Evolutionary conservation across 495 filamentous ascomycete genomes (phyloP), one percentile per base, ranked within the genome.

Genomic region (Tuber indicum): DNA sequence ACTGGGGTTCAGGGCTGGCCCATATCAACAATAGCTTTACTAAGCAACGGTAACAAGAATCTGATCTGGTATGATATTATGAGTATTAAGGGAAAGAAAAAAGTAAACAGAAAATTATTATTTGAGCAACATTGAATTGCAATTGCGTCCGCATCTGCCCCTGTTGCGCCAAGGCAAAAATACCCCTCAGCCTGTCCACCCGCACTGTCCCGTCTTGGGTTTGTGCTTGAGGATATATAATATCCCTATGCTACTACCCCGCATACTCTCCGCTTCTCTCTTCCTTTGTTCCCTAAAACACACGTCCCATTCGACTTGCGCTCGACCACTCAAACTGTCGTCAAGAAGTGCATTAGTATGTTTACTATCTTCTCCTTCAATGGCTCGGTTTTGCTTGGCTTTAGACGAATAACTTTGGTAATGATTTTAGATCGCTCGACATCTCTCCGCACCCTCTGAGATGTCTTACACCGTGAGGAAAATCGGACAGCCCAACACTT

Each of bases 401-500:
- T 66, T 14, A 36, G 26, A 66, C 44, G 14, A 42, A 70, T 74
- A 43, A 41, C 23, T 21, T 66, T 46, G 3, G 47, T 42, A 26
- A 42, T 42, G 39, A n/a, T 23, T 8, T 26, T 46, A 84, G 82
- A 84, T 84, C 75, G 79, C 82, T 26, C 76, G 82, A 32, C 82
- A 84, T 77, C 46, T 84, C 71, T 84, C 82, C 43, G 72, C 49
- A 43, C 72, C 82, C 52, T 80, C 78, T 52, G 75, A 71, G 73
- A 78, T 82, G 75, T 73, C 81, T 43, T 95, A 92, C 86, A 87
- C 87, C 81, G 85, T 92, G 84, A 90, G 95, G 85, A 98, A 96
- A 89, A 88, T 97, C 82, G 96, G 89, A 79, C 89, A 92, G 76
- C 90, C 93, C 80, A 92, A 97, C 87, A 98, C 96, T 74, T 88